Conservation (phyloP, 345 rosid species). For the Eucalyptus cloeziana region DNA sequence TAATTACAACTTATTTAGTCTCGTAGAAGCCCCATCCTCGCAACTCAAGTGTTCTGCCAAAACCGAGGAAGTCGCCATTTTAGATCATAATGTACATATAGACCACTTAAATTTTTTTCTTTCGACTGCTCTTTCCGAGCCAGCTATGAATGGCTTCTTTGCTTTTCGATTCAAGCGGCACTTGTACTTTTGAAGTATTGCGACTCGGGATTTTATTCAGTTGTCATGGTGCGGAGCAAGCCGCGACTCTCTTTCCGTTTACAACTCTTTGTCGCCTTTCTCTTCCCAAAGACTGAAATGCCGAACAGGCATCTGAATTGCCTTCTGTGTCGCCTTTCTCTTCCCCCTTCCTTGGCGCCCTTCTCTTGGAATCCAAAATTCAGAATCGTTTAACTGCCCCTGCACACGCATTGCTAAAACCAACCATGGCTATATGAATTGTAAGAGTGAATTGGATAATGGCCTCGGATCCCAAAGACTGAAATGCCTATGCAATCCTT, state of each 20-base stretch:
- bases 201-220: background rate
- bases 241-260: background rate
- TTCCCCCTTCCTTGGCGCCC: background rate
- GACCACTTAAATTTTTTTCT: background rate
- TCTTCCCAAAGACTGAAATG: too few species aligned
- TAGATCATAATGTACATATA: background rate
- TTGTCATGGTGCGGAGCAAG: background rate
- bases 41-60: background rate
- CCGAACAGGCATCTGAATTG: background rate
- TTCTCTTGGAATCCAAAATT: background rate
- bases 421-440: background rate
- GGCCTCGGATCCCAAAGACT: background rate
- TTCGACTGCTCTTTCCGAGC: background rate
- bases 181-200: background rate
- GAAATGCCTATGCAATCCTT: background rate
- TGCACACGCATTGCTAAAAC: background rate
- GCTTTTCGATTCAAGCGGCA: background rate
- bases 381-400: background rate
- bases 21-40: background rate
- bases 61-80: background rate
- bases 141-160: background rate
- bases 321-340: background rate
- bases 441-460: background rate
- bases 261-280: background rate
- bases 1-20: background rate